Conservation (phyloP, 208 protist species). For the Strigomonas culicis region DNA sequence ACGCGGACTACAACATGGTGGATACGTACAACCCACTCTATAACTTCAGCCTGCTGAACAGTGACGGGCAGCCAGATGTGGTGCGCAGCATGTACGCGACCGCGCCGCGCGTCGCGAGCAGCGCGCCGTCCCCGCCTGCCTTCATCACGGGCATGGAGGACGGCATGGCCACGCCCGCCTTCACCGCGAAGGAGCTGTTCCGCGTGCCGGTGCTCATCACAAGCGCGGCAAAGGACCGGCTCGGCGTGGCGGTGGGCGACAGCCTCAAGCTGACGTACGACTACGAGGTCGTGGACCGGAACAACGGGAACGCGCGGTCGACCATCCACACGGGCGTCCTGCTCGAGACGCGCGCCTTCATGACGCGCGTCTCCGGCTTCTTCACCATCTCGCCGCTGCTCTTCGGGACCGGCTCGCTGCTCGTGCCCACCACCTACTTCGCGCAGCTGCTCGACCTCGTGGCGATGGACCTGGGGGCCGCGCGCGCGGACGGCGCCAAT, state of each 20-base stretch:
- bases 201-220: conserved; percentile 35
- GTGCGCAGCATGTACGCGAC: conserved; percentile 61
- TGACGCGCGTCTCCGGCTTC: conserved; percentile 87
- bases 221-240: conserved; percentile 18
- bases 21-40: conserved; percentile 25
- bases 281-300: conserved; percentile 25
- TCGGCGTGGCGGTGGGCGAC: conserved; percentile 30
- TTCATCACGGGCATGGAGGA: not conserved
- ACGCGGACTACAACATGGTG: conserved; percentile 53
- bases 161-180: not conserved
- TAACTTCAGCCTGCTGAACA: conserved; percentile 22
- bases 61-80: conserved; percentile 38
- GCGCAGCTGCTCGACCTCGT: conserved; percentile 36
- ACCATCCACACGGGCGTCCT: conserved; percentile 21
- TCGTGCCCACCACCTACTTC: conserved; percentile 67
- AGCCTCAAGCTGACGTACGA: conserved; percentile 35
- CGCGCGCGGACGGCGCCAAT: not conserved
- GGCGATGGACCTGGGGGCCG: not conserved
- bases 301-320: not conserved
- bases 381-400: conserved; percentile 49
- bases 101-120: conserved; percentile 13
- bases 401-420: conserved; percentile 38
- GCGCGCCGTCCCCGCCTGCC: not conserved
- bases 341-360: conserved; percentile 60
- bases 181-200: conserved; percentile 16